A percentile compares a stretch with the other conserved stretches of the same genome.
Conservation (phyloP, 2,329 filamentous ascomycete species). For the Phialophora macrospora region DNA sequence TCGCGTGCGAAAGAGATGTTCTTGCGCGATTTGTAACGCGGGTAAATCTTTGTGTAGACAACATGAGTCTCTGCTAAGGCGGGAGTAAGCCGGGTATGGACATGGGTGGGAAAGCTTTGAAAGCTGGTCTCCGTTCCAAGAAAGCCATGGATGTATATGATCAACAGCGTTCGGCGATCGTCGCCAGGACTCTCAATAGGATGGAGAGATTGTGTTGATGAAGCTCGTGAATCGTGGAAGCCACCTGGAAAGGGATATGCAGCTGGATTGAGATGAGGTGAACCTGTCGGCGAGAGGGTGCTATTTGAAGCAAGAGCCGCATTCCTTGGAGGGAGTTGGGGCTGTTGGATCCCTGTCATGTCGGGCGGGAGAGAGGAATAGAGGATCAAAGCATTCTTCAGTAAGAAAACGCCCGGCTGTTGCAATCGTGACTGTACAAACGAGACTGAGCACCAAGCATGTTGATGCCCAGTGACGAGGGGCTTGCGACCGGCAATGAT, state of each 20-base stretch:
- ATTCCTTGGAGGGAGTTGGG: constrained; percentile 22
- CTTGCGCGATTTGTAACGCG: constrained; percentile 51
- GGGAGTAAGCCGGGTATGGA: constrained; percentile 74
- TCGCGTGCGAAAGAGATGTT: constrained; percentile 70
- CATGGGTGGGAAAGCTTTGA: constrained; percentile 82
- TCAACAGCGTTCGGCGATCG: constrained; percentile 63
- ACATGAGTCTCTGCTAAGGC: constrained; percentile 73
- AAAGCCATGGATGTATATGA: constrained; percentile 89
- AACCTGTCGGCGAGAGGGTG: neutral
- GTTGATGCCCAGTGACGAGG: neutral
- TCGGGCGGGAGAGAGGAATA: constrained; percentile 17
- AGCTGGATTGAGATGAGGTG: constrained; percentile 7
- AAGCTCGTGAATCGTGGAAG: constrained; percentile 37
- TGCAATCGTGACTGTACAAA: neutral
- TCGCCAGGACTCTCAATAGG: constrained; percentile 41
- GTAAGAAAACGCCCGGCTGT: neutral
- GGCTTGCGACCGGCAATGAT: neutral
- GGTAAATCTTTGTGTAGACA: constrained; percentile 75
- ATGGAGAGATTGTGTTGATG: constrained; percentile 43
- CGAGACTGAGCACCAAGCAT: neutral
- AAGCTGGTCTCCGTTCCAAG: constrained; percentile 89
- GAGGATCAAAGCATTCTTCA: neutral
- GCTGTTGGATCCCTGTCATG: constrained; percentile 25
- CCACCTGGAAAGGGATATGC: constrained; percentile 36
- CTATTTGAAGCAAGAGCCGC: neutral